These are phyloP conservation scores for Mollisia scopiformis DNA, from an alignment of 2,329 filamentous ascomycete genomes.

Conservation along the genomic window DNA sequence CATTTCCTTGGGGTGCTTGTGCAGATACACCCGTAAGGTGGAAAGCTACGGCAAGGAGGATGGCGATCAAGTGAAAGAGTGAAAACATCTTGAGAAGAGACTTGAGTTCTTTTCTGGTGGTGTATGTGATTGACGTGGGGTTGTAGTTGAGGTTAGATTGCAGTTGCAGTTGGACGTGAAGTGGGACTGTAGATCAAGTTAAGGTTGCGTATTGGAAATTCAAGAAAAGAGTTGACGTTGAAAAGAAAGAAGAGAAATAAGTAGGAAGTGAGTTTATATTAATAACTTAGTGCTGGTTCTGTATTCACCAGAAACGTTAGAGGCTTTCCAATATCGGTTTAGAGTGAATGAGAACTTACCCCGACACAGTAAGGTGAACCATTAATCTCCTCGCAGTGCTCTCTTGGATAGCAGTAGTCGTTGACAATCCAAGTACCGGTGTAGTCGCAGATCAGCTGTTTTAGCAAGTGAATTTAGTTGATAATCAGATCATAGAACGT, in stretches of 20 bases:
- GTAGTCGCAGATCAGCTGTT: background rate
- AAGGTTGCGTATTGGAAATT: background rate
- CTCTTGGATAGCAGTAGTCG: background rate
- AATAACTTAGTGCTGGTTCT: background rate
- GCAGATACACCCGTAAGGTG: background rate
- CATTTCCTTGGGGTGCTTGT: background rate
- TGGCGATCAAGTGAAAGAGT: background rate
- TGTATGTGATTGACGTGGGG: background rate
- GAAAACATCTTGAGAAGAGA: background rate
- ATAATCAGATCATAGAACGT: background rate
- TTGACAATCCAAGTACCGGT: background rate
- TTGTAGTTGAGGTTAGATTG: too few relatives aligned
- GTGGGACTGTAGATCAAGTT: too few relatives aligned
- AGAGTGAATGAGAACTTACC: background rate
- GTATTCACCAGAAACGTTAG: background rate
- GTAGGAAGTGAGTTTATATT: background rate
- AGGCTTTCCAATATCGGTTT: background rate
- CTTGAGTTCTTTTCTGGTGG: background rate
- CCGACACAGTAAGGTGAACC: background rate
- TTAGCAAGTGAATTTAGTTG: background rate
- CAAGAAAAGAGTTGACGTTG: background rate
- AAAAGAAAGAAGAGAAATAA: background rate
- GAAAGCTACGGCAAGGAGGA: background rate
- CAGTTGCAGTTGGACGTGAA: too few relatives aligned
- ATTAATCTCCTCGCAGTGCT: background rate